These are phyloP conservation scores for Neonectria faginata DNA, from an alignment of 2,329 filamentous ascomycete species.

Conservation along the genomic window DNA sequence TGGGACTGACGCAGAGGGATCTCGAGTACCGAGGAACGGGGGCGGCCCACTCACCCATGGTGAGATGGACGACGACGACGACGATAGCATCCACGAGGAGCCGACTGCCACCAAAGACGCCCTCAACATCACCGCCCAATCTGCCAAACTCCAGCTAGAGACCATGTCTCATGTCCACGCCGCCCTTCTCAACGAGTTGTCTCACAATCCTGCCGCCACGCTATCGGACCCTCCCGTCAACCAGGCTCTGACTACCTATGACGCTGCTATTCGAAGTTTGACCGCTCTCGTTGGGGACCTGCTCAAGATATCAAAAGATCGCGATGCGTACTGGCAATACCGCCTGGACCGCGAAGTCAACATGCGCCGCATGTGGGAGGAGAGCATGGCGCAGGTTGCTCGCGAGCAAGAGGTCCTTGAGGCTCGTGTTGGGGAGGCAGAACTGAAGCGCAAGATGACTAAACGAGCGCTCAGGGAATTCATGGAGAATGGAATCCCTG, in stretches of 20 bases:
- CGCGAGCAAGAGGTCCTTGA: slow-evolving; percentile 93
- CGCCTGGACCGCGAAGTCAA: slow-evolving; percentile 91
- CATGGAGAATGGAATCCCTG: slow-evolving; percentile 66
- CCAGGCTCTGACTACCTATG: slow-evolving; percentile 86
- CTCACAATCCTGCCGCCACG: slow-evolving; percentile 74
- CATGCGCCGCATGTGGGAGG: slow-evolving; percentile 96
- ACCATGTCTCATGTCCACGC: slow-evolving; percentile 86
- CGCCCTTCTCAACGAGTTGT: slow-evolving; percentile 77
- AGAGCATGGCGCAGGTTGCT: slow-evolving; percentile 98
- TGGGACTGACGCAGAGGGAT: slow-evolving; percentile 57
- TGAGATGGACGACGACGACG: slow-evolving; percentile 76
- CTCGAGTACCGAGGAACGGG: slow-evolving; percentile 52
- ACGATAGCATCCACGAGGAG: slow-evolving; percentile 81
- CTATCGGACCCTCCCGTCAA: slow-evolving; percentile 82
- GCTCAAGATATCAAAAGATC: slow-evolving; percentile 90
- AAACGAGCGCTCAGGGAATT: slow-evolving; percentile 91
- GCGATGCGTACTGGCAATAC: slow-evolving; percentile 97
- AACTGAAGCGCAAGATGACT: slow-evolving; percentile 88
- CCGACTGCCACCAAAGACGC: slow-evolving; percentile 87
- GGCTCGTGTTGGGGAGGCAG: slow-evolving; percentile 86
- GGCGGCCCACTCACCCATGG: slow-evolving; percentile 50
- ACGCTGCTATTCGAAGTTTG: slow-evolving; percentile 88
- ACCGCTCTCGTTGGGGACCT: slow-evolving; percentile 87
- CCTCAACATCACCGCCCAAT: slow-evolving; percentile 96
- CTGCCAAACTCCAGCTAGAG: slow-evolving; percentile 91